Base-by-base conservation (phyloP, 805 yeast genomes). In the Starmerella bombi region DNA sequence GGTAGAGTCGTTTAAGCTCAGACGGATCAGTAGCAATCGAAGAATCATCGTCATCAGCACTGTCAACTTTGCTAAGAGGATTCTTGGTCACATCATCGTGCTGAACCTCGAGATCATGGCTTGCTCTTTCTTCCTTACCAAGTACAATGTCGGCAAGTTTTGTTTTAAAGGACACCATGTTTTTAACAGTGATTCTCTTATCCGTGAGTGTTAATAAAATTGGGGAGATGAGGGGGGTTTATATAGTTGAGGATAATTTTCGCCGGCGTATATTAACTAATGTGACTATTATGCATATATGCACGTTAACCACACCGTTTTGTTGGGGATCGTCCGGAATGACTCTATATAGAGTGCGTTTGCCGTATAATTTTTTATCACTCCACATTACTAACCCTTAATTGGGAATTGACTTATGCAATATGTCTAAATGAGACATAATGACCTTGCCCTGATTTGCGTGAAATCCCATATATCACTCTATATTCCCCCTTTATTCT, bases 1-100 rank as follows among this genome's bases (percentile, higher is more conserved):
- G 57, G 57, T 81, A 60, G 23, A 60, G 17, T 15, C 17, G 7
- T 6, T 15, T 7, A 10, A 28, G 31, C 27, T 23, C 12, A 7
- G 10, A 23, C 27, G 7, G 7, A 12, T 23, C 27, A 23, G 27
- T 12, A 23, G 10, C 27, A 23, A 12, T 7, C 7, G 27, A 23
- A 23, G 12, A 8, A 23, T 12, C 12, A 12, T 23, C 27, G 12
- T 7, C 10, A 23, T 23, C 10, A 23, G 7, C 27, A 23, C 10
- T 12, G 12, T 12, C 12, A 23, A 23, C 27, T 7, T 7, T 23
- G 27, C 27, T 23, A 7, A 23, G 27, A 23, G 27, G 27, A 23
- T 7, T 8, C 27, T 23, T 12, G 12, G 10, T 12, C 7, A 7
- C 27, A 8, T 23, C 27, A 23, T 7, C 27, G 12, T 23, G 10